Evolutionary conservation across 495 filamentous ascomycete species (phyloP).

Genomic region (Antarctomyces pellizariae): DNA sequence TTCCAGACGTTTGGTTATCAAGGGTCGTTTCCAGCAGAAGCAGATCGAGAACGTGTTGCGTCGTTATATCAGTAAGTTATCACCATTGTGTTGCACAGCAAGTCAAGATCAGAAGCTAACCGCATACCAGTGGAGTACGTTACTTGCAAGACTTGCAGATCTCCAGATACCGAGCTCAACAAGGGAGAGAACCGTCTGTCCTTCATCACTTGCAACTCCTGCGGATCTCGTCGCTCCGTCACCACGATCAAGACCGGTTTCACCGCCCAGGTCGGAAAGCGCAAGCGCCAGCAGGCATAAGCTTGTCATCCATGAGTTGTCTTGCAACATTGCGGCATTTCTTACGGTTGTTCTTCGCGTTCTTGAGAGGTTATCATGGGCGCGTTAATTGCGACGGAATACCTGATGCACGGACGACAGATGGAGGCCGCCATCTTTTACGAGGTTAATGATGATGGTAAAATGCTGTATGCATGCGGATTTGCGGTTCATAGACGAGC

Average conservation of each 20-base stretch:
- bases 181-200: conserved; percentile 95
- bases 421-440: no score
- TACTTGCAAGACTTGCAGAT: conserved; percentile 91
- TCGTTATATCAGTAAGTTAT: conserved; percentile 67
- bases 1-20: conserved; percentile 81
- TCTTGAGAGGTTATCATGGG: no score
- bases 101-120: conserved; percentile 7
- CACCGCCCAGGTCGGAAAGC: conserved; percentile 92
- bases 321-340: no score
- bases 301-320: no score
- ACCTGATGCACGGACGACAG: no score
- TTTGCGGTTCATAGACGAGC: no score
- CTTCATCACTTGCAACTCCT: conserved; percentile 70
- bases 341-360: no score
- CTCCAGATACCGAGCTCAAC: conserved; percentile 83
- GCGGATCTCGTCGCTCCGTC: conserved; percentile 74
- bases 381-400: no score
- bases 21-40: conserved; percentile 96
- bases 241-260: conserved; percentile 99
- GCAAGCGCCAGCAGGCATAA: conserved; percentile 43
- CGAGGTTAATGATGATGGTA: no score
- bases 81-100: conserved; percentile 2
- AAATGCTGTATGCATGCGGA: no score
- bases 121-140: conserved; percentile 65
- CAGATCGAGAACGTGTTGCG: conserved; percentile 89